These are phyloP conservation scores for Leucoagaricus sp. DNA, from an alignment of 1,284 basidiomycete genomes.

Conservation along the genomic window DNA sequence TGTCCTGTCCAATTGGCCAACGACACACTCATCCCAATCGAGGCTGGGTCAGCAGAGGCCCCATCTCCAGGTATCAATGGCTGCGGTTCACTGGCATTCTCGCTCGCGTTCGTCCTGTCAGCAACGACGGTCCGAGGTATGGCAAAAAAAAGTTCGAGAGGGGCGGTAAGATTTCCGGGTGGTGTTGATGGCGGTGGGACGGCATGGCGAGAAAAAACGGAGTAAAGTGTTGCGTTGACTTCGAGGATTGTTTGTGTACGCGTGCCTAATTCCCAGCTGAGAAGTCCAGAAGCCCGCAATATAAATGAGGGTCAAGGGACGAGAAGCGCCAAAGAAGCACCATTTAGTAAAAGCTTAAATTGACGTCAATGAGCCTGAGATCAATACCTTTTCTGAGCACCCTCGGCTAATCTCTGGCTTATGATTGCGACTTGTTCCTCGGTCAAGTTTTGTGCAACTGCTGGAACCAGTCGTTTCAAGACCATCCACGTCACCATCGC, in stretches of 20 bases:
- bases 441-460: constrained; percentile 25
- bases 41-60: constrained; percentile 81
- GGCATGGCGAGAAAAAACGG: constrained; percentile 53
- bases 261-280: constrained; percentile 85
- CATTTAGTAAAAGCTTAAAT: neutral
- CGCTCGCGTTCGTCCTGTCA: constrained; percentile 42
- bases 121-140: constrained; percentile 60
- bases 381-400: constrained; percentile 50
- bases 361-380: neutral
- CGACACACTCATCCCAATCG: constrained; percentile 78
- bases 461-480: no score
- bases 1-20: constrained; percentile 74
- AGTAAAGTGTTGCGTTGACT: constrained; percentile 60
- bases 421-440: constrained; percentile 30
- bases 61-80: constrained; percentile 50
- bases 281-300: neutral
- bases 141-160: constrained; percentile 53
- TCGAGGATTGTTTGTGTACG: constrained; percentile 73
- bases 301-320: neutral
- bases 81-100: constrained; percentile 45
- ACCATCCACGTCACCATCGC: no score
- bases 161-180: constrained; percentile 34
- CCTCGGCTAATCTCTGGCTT: constrained; percentile 43
- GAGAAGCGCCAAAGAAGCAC: no score
- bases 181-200: constrained; percentile 40